Evolutionary conservation across 73 alveolate species (phyloP).

Genomic region (Diophrys appendiculata): DNA sequence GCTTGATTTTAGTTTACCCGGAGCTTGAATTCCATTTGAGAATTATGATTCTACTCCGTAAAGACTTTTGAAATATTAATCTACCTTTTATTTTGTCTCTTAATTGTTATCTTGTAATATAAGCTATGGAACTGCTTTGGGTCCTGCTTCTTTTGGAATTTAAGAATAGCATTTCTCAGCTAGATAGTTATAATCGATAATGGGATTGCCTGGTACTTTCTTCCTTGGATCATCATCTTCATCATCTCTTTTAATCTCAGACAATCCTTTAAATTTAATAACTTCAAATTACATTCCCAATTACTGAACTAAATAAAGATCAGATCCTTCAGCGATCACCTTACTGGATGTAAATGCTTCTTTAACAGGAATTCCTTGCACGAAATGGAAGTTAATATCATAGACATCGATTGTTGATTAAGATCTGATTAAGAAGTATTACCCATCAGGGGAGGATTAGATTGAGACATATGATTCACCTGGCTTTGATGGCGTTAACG

Average conservation of each 20-base stretch:
- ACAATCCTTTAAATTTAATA: background rate
- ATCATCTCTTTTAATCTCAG: background rate
- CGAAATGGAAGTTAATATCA: background rate
- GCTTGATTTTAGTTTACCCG: background rate
- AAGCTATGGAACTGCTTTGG: no score
- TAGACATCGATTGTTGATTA: background rate
- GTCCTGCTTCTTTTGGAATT: no score
- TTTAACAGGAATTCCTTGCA: background rate
- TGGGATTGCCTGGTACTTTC: background rate
- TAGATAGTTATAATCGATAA: background rate
- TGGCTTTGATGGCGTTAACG: background rate
- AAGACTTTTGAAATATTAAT: background rate
- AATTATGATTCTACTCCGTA: background rate
- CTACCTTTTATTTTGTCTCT: background rate
- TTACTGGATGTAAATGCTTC: background rate
- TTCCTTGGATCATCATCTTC: background rate
- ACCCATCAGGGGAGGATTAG: background rate
- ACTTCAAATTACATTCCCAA: background rate
- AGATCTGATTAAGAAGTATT: background rate
- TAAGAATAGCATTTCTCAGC: background rate
- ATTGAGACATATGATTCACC: background rate
- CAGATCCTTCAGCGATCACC: background rate
- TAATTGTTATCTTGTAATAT: background rate
- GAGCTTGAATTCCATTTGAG: background rate
- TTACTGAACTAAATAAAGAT: background rate